Conservation (phyloP, 1,284 basidiomycete species). For the Neonothopanus nambi region DNA sequence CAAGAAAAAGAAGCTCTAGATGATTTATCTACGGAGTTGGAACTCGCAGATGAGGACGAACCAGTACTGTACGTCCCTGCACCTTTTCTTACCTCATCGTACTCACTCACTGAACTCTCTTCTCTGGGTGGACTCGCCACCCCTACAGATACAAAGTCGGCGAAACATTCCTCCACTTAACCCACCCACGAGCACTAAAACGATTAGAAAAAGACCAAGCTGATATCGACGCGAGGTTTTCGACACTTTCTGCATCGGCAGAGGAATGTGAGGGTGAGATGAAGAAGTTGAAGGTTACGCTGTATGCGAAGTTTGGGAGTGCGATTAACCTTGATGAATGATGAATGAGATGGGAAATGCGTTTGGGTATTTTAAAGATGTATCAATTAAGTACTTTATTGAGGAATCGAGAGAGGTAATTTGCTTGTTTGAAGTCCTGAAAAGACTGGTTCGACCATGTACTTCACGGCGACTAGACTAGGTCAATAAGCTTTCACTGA, state of each 20-base stretch:
- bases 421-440: too few relatives aligned
- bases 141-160: conserved; percentile 83
- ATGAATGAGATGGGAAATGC: neutral
- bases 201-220: conserved; percentile 75
- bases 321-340: conserved; percentile 90
- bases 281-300: conserved; percentile 84
- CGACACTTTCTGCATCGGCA: conserved; percentile 52
- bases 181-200: conserved; percentile 69
- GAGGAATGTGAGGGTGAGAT: conserved; percentile 82
- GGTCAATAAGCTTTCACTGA: too few relatives aligned
- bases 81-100: neutral
- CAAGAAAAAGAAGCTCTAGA: conserved; percentile 94
- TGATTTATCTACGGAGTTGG: conserved; percentile 85
- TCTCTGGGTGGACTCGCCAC: neutral
- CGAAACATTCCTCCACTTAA: conserved; percentile 85
- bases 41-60: conserved; percentile 86
- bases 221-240: conserved; percentile 60
- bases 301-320: conserved; percentile 92
- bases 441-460: too few relatives aligned
- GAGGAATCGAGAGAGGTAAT: too few relatives aligned
- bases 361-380: too few relatives aligned
- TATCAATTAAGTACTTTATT: too few relatives aligned
- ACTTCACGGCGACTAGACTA: too few relatives aligned
- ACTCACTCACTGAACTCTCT: neutral
- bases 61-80: conserved; percentile 61